A percentile compares a stretch with the other conserved stretches of the same genome.
These are phyloP conservation scores for Aspergillus saccharolyticus DNA, from an alignment of 495 filamentous ascomycete species.

Conservation along the genomic window DNA sequence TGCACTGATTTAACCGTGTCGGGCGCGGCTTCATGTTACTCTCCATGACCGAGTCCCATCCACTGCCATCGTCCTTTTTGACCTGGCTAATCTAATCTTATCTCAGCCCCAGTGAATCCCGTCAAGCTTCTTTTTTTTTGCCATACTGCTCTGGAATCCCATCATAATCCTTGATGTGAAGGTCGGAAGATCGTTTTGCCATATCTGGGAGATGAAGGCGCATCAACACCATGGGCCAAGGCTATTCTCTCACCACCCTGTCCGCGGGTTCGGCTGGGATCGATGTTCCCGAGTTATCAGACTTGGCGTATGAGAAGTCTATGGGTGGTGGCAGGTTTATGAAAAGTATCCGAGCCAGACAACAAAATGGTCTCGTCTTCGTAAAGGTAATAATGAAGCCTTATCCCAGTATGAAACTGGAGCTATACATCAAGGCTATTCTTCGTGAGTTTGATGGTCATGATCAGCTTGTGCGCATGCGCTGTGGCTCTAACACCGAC, in stretches of 20 bases:
- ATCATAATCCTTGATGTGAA: slow-evolving; percentile 2
- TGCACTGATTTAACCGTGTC: not conserved
- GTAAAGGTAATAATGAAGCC: slow-evolving; percentile 95
- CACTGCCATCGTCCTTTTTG: not conserved
- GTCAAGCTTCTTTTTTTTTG: not conserved
- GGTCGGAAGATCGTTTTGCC: not conserved
- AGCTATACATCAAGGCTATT: slow-evolving; percentile 69
- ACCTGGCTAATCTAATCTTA: not conserved
- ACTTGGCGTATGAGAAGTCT: slow-evolving; percentile 86
- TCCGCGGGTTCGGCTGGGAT: slow-evolving; percentile 88
- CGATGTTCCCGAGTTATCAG: slow-evolving; percentile 85
- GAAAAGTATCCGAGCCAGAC: slow-evolving; percentile 88
- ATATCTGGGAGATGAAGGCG: slow-evolving; percentile 32
- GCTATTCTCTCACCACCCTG: slow-evolving; percentile 85
- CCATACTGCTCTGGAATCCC: not conserved
- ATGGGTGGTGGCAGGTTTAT: slow-evolving; percentile 94
- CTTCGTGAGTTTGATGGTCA: slow-evolving; percentile 50
- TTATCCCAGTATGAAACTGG: slow-evolving; percentile 67
- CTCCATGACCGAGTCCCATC: not conserved
- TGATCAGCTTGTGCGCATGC: not conserved
- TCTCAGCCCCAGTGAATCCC: not conserved
- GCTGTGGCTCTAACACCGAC: slow-evolving; percentile 20
- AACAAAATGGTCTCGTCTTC: slow-evolving; percentile 83
- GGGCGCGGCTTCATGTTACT: not conserved
- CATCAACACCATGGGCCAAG: slow-evolving; percentile 78